Evolutionary conservation across 208 protist genomes (phyloP).

Genomic region (Acanthamoeba healyi): DNA sequence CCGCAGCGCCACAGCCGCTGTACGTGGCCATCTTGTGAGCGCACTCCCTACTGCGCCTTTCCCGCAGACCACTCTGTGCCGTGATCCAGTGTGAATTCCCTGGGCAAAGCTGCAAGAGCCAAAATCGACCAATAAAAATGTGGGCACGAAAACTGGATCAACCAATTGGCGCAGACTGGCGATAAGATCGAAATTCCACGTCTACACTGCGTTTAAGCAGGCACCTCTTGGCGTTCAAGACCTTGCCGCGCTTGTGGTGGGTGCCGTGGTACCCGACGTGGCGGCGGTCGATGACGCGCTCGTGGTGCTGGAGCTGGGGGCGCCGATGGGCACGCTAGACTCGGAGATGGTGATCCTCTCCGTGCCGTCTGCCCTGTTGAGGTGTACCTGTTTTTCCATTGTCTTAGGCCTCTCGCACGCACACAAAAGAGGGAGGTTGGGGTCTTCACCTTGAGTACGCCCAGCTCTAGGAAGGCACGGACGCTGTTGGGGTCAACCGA

Average conservation of each 20-base stretch:
- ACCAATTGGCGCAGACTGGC: neutral
- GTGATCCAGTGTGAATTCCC: neutral
- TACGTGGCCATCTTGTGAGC: neutral
- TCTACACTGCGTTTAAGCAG: too few relatives aligned
- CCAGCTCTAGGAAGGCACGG: neutral
- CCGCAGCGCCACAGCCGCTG: neutral
- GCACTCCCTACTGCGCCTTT: too few relatives aligned
- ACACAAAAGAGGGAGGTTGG: neutral
- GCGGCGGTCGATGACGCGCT: neutral
- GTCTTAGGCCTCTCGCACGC: too few relatives aligned
- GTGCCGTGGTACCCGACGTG: neutral
- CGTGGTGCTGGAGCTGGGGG: neutral
- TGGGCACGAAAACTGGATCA: neutral
- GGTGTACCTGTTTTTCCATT: neutral
- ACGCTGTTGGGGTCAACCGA: neutral
- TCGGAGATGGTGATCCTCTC: neutral
- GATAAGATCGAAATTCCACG: neutral
- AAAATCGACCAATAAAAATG: neutral
- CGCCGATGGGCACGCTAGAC: neutral
- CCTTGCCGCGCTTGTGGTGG: neutral
- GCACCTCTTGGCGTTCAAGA: neutral
- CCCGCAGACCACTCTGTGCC: too few relatives aligned
- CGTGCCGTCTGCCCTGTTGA: neutral
- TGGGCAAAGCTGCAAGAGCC: neutral
- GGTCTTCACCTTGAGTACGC: constrained; percentile 7